Evolutionary conservation across 2,329 filamentous ascomycete genomes (phyloP), one percentile per base, ranked within the genome.

Genomic region (Phialophora chinensis): DNA sequence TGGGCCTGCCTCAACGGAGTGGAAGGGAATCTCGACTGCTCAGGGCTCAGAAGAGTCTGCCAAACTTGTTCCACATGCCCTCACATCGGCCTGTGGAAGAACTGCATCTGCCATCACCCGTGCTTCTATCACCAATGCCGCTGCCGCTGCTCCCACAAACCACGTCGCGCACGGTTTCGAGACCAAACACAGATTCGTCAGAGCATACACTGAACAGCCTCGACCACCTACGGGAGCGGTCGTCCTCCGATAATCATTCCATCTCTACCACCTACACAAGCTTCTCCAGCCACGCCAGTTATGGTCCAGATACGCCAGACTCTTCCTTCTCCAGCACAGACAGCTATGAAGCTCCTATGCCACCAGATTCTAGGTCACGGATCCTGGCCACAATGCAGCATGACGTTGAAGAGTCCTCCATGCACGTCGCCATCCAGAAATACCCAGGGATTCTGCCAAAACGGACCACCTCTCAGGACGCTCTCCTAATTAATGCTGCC

Each of bases 181-280:
- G 64, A 27, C 77, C 76, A n/a, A 84, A 75, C 17, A 83, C 83
- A 12, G 75, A 76, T 69, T 82, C 80, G 62, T 82, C 78, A 69
- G 79, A 81, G 71, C 79, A 69, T 57, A 69, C 66, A 20, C 7
- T 62, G 35, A 67, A 62, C 47, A 63, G 63, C 44, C 56, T 66
- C 17, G 69, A 69, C 27, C 35, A 54, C 23, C 56, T 66, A 8
- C 54, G 64, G 6, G 65, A 64, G 23, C 60, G 66, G 20, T 69
- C 66, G 2, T 63, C 64, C 33, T 67, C 65, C 17, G 69, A 71
- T 42, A 35, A 62, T 25, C 54, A 50, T n/a, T 71, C 69, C 7
- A 44, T 66, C n/a, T 66, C 62, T 5, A 71, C 66, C n/a, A 55
- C 66, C 38, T 56, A 65, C 27, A 69, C 69, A 8, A 71, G 69